Base-by-base conservation (phyloP, 164 flowering plant genomes). In the Litsea cubeba region DNA sequence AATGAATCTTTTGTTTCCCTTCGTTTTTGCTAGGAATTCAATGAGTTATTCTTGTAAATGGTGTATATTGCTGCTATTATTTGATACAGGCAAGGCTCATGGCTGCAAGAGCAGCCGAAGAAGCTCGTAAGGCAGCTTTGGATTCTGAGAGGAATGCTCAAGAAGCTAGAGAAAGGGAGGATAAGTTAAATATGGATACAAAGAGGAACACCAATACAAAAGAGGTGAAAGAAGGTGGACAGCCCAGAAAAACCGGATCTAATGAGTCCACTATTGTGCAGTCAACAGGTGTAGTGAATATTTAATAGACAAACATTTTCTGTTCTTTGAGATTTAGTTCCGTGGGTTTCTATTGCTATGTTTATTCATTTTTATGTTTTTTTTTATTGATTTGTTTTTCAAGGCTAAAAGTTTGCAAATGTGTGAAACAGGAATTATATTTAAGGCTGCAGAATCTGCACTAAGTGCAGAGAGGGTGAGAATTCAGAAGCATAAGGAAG, bases 91-190 rank as follows among this genome's bases (percentile, higher is more conserved):
- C 85, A 25, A 84, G 79, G 75, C 79, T 77, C 58, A 77, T 79
- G 78, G 84, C 83, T 76, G 87, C 77, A 64, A 82, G 72, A 75
- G 85, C 78, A 80, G 91, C 85, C 60, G 97, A 91, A 82, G 88
- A 83, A 78, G 90, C 84, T 77, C 86, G 81, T 74, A 82, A 68
- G 63, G 88, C 83, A 72, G 88, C 89, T 73, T 65, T 85, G 76
- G 97, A 89, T 84, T 89, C 89, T 84, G 93, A 85, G 79, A 85
- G 71, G 72, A 86, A 74, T 74, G 88, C 87, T 40, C 83, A 84
- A 84, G 97, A 89, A 85, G 89, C 89, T 78, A 88, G 88, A 26
- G 84, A 88, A 70, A 89, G 71, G 80, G 76, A 79, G 75, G 89
- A 88, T 69, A 22, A 74, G 73, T 12, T 26, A 78, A 72, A 76